Conservation (phyloP, 768 basidiomycete genomes). For the Phanerodontia chrysosporium region DNA sequence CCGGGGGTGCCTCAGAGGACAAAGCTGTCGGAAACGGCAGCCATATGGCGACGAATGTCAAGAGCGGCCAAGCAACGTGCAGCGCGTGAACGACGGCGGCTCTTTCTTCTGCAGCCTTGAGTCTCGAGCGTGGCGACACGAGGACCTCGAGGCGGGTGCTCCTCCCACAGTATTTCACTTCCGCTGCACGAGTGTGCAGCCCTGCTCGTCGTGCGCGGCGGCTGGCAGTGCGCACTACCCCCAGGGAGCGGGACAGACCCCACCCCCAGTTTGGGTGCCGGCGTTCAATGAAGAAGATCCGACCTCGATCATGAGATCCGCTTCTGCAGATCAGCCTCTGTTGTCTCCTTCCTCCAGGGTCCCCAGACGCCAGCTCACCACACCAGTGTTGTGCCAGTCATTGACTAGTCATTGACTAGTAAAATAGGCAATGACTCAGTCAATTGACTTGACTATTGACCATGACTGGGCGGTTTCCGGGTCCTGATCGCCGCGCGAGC, state of each 20-base stretch:
- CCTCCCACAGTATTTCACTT: not conserved
- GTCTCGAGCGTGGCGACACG: not conserved
- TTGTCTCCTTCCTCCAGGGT: not conserved
- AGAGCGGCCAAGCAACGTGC: not conserved
- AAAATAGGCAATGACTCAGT: too few relatives aligned
- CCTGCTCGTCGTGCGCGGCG: not conserved
- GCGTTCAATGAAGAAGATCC: conserved; percentile 15
- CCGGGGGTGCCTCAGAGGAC: not conserved
- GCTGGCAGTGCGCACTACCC: not conserved
- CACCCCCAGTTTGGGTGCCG: not conserved
- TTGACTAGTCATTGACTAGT: not conserved
- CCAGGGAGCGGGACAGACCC: not conserved
- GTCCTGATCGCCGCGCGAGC: too few relatives aligned
- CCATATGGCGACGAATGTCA: not conserved
- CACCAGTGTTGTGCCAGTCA: not conserved
- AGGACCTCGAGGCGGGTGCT: not conserved
- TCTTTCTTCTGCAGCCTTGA: not conserved
- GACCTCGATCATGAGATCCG: conserved; percentile 20
- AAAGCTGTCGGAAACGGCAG: not conserved
- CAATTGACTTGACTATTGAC: too few relatives aligned
- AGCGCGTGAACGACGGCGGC: not conserved
- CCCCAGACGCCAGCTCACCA: not conserved
- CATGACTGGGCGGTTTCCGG: too few relatives aligned
- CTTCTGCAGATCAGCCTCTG: conserved; percentile 19
- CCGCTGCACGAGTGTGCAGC: not conserved